A percentile compares a stretch with the other conserved stretches of the same genome.
Evolutionary conservation across 345 rosid genomes (phyloP).

Genomic region (Crucihimalaya himalaica): DNA sequence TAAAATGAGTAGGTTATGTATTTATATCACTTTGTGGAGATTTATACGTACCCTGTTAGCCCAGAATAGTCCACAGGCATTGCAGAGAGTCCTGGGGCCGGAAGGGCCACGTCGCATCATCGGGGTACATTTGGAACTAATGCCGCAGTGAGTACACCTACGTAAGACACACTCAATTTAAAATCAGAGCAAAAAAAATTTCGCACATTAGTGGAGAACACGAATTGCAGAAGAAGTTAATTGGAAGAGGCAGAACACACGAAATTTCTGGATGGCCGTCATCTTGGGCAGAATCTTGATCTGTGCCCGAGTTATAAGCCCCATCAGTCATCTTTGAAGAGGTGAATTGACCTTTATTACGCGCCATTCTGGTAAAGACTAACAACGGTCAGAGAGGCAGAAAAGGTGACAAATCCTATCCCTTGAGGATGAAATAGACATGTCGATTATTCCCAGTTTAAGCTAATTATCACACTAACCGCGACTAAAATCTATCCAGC

Average conservation of each 20-base stretch:
- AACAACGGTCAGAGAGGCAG: constrained; percentile 1
- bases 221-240: constrained; percentile 14
- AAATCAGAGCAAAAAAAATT: not conserved
- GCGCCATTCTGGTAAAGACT: constrained; percentile 73
- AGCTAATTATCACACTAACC: constrained; percentile 6
- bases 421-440: not conserved
- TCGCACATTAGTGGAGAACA: not conserved
- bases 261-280: constrained; percentile 61
- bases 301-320: constrained; percentile 51
- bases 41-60: constrained; percentile 70
- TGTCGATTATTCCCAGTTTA: not conserved
- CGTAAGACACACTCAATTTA: constrained; percentile 15
- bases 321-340: constrained; percentile 72
- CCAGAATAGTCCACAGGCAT: constrained; percentile 99
- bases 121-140: constrained; percentile 80
- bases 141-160: constrained; percentile 94
- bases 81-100: constrained; percentile 97
- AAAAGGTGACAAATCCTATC: constrained; percentile 1
- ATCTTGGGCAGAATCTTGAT: constrained; percentile 75
- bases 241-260: constrained; percentile 53
- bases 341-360: constrained; percentile 97
- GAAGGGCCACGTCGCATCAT: constrained; percentile 99
- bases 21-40: constrained; percentile 5
- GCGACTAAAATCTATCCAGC: constrained; percentile 1
- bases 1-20: not conserved